Base-by-base conservation (phyloP, 139 green algal species). In the Tetradesmus obliquus region DNA sequence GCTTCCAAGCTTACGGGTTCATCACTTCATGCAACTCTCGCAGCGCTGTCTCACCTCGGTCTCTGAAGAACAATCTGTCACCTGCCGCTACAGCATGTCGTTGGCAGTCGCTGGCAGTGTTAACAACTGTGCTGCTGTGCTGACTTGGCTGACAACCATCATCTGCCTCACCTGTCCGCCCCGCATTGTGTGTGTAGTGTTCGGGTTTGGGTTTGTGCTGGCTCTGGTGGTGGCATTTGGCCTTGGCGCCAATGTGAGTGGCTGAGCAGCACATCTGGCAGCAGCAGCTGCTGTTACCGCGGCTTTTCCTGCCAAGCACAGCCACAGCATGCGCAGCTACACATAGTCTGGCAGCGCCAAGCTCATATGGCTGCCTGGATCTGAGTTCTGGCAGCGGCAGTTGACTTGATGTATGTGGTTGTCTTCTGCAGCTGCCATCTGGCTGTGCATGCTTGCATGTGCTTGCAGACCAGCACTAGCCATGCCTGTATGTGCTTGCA, bases 181-280 rank as follows among this genome's bases (percentile, higher is more conserved):
- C 10, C 8, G 17, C 58, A 45, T 2, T 60, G 13, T 15, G 4
- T 20, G 9, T 79, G 84, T 58, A 88, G 84, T 88, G n/a, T 88
- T 88, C 45, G 84, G 20, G n/a, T 51, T 90, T 6, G 89, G 89
- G 8, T 20, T 69, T 22, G 82, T 94, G 17, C 55, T 91, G 17
- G 83, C 92, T 7, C 85, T 94, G 32, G 66, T 93, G 58, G 91
- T 89, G 19, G 89, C 89, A 2, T 94, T 90, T 58, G 92, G 92
- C 24, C 90, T 94, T 19, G 92, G 92, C 20, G 84, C 84, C 58
- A 88, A 88, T 80, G 84, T 88, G 54, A 22, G 82, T 71, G 19
- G 74, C n/a, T 45, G n/a, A 45, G 74, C n/a, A 51, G 74, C n/a
- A 51, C 9, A 17, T 9, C 9, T 7, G 13, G 72, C 54, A 72